A percentile compares a stretch with the other conserved stretches of the same genome.
Evolutionary conservation across 768 basidiomycete species (phyloP).

Genomic region (Phlebiopsis gigantea): DNA sequence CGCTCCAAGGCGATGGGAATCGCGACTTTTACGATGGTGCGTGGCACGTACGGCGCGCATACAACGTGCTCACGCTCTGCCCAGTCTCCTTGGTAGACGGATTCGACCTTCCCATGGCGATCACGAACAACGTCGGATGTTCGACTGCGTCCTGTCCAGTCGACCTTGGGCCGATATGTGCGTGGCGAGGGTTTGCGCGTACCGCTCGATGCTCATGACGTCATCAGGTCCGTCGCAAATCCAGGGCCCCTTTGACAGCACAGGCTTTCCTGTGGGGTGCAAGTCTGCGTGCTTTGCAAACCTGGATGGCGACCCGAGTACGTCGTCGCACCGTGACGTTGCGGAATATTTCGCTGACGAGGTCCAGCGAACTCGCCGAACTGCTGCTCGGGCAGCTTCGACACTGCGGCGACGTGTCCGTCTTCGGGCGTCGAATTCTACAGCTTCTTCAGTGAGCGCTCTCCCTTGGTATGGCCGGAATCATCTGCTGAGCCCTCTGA

Average conservation of each 20-base stretch:
- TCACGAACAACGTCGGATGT: slow-evolving; percentile 28
- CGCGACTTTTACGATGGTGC: slow-evolving; percentile 29
- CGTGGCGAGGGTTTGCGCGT: neutral
- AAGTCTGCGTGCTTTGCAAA: slow-evolving; percentile 38
- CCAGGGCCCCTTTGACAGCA: slow-evolving; percentile 30
- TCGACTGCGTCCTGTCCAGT: slow-evolving; percentile 29
- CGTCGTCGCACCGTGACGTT: neutral
- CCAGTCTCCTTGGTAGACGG: slow-evolving; percentile 28
- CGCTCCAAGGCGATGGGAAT: neutral
- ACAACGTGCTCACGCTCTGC: slow-evolving; percentile 22
- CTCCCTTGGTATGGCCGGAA: neutral
- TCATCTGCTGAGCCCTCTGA: neutral
- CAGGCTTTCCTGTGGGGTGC: slow-evolving; percentile 37
- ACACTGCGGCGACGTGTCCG: slow-evolving; percentile 52
- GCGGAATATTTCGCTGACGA: no score
- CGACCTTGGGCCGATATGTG: slow-evolving; percentile 35
- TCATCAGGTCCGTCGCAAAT: slow-evolving; percentile 27
- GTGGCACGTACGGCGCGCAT: slow-evolving; percentile 28
- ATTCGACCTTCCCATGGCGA: slow-evolving; percentile 30
- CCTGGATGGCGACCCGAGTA: slow-evolving; percentile 30
- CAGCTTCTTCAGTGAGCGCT: slow-evolving; percentile 40
- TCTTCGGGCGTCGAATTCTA: slow-evolving; percentile 37
- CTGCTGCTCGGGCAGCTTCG: slow-evolving; percentile 56
- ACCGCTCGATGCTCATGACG: neutral
- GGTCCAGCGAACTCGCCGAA: slow-evolving; percentile 48